Conservation (phyloP, 2,329 filamentous ascomycete species). For the Botrytis tulipae region DNA sequence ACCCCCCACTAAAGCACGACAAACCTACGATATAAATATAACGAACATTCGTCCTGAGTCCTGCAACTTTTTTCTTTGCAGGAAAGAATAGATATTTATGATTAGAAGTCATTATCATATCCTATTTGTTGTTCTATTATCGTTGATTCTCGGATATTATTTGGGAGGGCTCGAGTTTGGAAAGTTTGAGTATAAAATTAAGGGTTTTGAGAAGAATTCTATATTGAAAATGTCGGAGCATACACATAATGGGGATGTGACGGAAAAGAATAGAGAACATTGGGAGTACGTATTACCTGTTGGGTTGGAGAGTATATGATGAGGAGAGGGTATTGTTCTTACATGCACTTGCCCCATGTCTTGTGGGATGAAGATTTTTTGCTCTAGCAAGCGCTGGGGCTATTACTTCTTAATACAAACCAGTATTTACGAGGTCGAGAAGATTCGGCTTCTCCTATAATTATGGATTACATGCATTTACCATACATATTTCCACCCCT, state of each 20-base stretch:
- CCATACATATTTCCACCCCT: neutral
- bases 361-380: neutral
- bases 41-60: neutral
- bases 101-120: neutral
- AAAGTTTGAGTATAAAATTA: neutral
- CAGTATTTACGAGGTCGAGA: too few species aligned
- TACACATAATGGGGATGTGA: slow-evolving; percentile 29
- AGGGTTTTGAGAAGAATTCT: neutral
- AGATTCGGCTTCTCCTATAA: neutral
- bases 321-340: neutral
- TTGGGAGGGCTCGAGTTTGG: neutral
- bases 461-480: neutral
- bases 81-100: neutral
- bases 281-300: slow-evolving; percentile 41
- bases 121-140: neutral
- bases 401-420: neutral
- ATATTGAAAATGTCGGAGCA: neutral
- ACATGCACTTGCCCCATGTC: neutral
- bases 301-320: neutral
- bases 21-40: neutral
- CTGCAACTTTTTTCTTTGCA: neutral
- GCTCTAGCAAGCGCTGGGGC: neutral
- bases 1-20: neutral
- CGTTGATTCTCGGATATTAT: neutral
- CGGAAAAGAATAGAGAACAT: slow-evolving; percentile 42